phyloP scores from a whole-genome alignment of 495 filamentous ascomycete species.

The Penicillium angulare region DNA sequence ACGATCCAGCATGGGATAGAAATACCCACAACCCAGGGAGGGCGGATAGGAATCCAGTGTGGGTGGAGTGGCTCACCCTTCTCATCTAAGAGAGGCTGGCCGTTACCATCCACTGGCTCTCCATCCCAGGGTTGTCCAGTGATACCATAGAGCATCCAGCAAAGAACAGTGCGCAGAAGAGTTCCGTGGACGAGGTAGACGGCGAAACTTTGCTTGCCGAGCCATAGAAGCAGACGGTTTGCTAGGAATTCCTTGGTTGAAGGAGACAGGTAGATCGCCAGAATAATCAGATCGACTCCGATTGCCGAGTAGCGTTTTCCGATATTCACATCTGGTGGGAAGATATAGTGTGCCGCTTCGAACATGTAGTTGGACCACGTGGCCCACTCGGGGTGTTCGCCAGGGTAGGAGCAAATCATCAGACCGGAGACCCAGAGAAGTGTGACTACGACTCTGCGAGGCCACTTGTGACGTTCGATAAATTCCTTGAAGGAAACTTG shows the following conservation, averaged over 20 bases:
- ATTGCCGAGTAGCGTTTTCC: constrained; percentile 54
- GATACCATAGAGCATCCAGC: constrained; percentile 64
- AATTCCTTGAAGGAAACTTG: constrained; percentile 50
- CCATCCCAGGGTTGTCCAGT: constrained; percentile 48
- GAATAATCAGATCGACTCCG: constrained; percentile 56
- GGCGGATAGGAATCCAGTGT: constrained; percentile 35
- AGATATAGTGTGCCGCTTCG: constrained; percentile 46
- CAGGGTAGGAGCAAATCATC: constrained; percentile 58
- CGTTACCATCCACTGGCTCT: constrained; percentile 13
- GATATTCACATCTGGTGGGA: constrained; percentile 54
- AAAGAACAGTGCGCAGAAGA: constrained; percentile 59
- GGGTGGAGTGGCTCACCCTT: constrained; percentile 37
- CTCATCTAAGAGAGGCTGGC: constrained; percentile 42
- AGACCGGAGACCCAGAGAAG: constrained; percentile 50
- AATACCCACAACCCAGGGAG: constrained; percentile 43
- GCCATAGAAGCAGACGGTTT: constrained; percentile 58
- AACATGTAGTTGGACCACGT: constrained; percentile 57
- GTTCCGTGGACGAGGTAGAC: constrained; percentile 68
- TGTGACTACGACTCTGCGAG: constrained; percentile 43
- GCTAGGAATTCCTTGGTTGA: constrained; percentile 54
- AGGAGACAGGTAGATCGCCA: constrained; percentile 59
- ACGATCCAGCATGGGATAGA: constrained; percentile 55
- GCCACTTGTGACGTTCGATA: constrained; percentile 44
- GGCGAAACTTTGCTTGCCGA: constrained; percentile 66
- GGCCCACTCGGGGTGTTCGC: constrained; percentile 55